Base-by-base conservation (phyloP, 805 yeast species). In the Hanseniaspora clermontiae region DNA sequence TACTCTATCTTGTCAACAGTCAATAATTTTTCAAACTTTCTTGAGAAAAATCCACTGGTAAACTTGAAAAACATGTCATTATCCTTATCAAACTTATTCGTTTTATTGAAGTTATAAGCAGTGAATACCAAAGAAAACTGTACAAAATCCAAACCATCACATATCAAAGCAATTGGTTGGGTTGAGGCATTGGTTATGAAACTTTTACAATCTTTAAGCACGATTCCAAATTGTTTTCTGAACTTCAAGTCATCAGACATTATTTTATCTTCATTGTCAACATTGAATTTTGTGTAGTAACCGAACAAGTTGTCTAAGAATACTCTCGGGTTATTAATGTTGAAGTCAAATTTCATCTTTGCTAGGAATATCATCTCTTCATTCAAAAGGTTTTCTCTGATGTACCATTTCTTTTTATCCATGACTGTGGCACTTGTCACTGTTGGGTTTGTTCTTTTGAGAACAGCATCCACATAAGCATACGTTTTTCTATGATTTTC, bases 401-500 rank as follows among this genome's bases (percentile, higher is more conserved):
- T 62, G 50, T 66, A 69, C 72, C 72, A 69, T 55, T 67, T 68
- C 50, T 68, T 62, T 58, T 68, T 69, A 56, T 69, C 72, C 46
- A 67, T 47, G 48, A 68, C 66, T 29, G 60, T 61, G 45, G 60
- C 61, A 51, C 57, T 64, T 63, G 52, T 62, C 31, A 42, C 40
- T 3, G 38, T 51, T 9, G 56, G 48, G 14, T 51, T 57, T 5
- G 45, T 65, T 50, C 61, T 63, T 64, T 34, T 67, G 67, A 43
- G 67, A 61, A 71, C 67, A 2, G 67, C 65, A 51, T 67, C 67
- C 1, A 68, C 66, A 57, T 66, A 69, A 8, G 65, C 66, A 46
- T 67, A 69, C 1, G 65, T 65, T 3, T 71, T 71, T 54, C 72
- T 64, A 59, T 68, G 68, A 49, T 69, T 69, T 58, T 69, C 72